Evolutionary conservation across 306 rosid genomes (phyloP).

Genomic region (Citrullus colocynthis): DNA sequence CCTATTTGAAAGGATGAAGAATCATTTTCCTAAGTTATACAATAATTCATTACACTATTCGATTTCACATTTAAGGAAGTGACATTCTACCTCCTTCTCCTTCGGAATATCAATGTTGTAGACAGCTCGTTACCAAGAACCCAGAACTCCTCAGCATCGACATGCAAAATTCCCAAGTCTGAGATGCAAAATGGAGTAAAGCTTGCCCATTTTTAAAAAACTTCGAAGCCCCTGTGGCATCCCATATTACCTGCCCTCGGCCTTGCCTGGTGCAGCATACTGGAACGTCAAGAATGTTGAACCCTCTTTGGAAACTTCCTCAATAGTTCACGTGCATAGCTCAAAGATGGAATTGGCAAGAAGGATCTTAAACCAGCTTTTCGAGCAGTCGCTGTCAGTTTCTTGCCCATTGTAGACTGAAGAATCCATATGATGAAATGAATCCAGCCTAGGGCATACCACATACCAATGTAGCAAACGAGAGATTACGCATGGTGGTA

Average conservation of each 20-base stretch:
- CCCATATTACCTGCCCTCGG: not conserved
- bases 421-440: not conserved
- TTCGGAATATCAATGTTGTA: not conserved
- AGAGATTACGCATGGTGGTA: not conserved
- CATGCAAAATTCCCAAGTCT: not conserved
- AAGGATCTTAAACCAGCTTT: not conserved
- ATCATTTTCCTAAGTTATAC: not conserved
- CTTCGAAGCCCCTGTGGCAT: not conserved
- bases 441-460: not conserved
- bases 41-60: not conserved
- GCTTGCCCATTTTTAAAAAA: not conserved
- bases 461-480: not conserved
- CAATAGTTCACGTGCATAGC: not conserved
- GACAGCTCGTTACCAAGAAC: not conserved
- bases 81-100: not conserved
- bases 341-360: not conserved
- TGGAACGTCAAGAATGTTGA: not conserved
- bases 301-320: not conserved
- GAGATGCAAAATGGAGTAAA: not conserved
- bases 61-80: not conserved
- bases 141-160: not conserved
- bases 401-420: not conserved
- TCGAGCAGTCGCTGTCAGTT: not conserved
- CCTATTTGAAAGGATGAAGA: not conserved
- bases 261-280: not conserved